Evolutionary conservation across 306 rosid genomes (phyloP).

Genomic region (Cotoneaster glaucophyllus): DNA sequence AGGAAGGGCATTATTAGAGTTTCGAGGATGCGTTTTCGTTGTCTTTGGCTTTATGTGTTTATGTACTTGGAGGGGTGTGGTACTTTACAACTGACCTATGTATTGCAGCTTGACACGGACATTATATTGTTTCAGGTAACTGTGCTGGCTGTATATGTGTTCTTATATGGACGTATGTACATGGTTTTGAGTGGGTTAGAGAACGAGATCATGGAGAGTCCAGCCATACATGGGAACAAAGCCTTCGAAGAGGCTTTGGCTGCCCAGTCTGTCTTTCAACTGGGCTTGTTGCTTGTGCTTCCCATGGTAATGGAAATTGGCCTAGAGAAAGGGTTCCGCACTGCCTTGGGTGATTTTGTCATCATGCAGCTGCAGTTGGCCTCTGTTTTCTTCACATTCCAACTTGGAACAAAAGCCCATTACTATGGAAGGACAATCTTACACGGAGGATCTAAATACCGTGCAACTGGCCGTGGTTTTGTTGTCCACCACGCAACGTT

Average conservation of each 20-base stretch:
- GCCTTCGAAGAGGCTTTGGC: constrained; percentile 94
- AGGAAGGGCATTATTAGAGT: neutral
- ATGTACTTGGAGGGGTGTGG: neutral
- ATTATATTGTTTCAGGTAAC: constrained; percentile 56
- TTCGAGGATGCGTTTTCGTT: neutral
- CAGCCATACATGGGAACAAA: constrained; percentile 49
- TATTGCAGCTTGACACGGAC: constrained; percentile 8
- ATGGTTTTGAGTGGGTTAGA: constrained; percentile 97
- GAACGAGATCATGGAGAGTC: constrained; percentile 54
- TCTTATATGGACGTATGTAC: constrained; percentile 83
- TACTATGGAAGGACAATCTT: constrained; percentile 86
- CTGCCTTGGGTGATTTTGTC: constrained; percentile 85
- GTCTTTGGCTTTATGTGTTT: neutral
- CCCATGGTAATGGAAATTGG: constrained; percentile 99
- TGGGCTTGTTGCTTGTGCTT: constrained; percentile 71
- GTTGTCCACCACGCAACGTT: constrained; percentile 91
- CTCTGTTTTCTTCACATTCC: constrained; percentile 95
- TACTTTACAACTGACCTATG: neutral
- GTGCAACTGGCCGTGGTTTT: constrained; percentile 91
- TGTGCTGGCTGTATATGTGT: constrained; percentile 69
- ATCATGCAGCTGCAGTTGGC: constrained; percentile 98
- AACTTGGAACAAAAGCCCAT: constrained; percentile 94
- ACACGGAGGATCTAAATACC: constrained; percentile 93
- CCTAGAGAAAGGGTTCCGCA: constrained; percentile 91
- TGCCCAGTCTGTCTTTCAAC: constrained; percentile 76